phyloP scores from a whole-genome alignment of 2,329 filamentous ascomycete genomes.

The Teratosphaeria gauchensis region DNA sequence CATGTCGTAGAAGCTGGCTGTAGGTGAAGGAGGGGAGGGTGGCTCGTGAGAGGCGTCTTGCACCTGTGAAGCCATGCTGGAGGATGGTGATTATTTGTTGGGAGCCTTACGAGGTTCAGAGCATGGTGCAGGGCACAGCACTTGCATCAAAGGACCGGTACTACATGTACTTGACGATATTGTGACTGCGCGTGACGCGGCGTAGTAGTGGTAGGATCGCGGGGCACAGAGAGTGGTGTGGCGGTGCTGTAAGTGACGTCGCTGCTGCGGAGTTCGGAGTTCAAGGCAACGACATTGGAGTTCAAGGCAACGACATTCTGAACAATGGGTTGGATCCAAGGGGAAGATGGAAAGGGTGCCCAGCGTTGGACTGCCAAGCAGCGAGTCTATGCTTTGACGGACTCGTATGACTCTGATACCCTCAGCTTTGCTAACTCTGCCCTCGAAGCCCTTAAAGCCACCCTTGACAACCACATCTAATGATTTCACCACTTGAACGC shows the following conservation, averaged over 20 bases:
- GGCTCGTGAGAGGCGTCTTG: slow-evolving; percentile 8
- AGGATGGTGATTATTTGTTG: not conserved
- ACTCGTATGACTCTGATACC: too few relatives aligned
- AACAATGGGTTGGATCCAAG: too few relatives aligned
- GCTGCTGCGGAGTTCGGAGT: not conserved
- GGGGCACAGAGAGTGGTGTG: not conserved
- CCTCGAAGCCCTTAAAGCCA: too few relatives aligned
- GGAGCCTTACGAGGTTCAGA: not conserved
- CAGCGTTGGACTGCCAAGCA: too few relatives aligned
- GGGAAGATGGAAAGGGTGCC: too few relatives aligned
- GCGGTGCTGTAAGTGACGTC: not conserved
- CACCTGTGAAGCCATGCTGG: not conserved
- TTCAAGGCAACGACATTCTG: not conserved
- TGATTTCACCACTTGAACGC: too few relatives aligned
- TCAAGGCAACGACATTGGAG: not conserved
- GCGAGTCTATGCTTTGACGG: too few relatives aligned
- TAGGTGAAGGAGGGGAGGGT: slow-evolving; percentile 54
- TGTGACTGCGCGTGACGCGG: not conserved
- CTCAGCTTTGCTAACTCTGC: too few relatives aligned
- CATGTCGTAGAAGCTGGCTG: slow-evolving; percentile 86
- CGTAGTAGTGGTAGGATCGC: not conserved
- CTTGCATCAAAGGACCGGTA: too few relatives aligned
- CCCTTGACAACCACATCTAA: too few relatives aligned
- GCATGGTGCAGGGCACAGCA: not conserved
- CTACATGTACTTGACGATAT: not conserved